phyloP scores from a whole-genome alignment of 257 asterid genomes.

The Ehretia macrophylla region DNA sequence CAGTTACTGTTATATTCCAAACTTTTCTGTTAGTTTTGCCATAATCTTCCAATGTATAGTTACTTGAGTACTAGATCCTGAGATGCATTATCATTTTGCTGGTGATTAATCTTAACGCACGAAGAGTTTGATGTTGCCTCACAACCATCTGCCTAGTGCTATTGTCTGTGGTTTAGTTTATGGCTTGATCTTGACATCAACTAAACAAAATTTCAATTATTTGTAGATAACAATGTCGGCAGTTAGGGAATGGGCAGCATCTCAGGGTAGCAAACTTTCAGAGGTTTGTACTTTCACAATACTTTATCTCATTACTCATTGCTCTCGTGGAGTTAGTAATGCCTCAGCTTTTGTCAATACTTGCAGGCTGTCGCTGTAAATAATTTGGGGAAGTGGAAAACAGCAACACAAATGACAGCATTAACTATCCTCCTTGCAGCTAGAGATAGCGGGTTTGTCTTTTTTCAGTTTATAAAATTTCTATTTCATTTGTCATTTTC shows the following conservation, averaged over 20 bases:
- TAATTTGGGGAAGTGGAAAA: constrained; percentile 94
- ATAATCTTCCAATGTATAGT: no score
- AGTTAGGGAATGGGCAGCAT: constrained; percentile 99
- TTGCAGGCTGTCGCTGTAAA: constrained; percentile 95
- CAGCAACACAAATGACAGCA: constrained; percentile 93
- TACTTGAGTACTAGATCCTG: no score
- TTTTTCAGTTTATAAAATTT: constrained; percentile 6
- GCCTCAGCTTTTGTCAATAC: not conserved
- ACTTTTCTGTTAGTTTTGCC: no score
- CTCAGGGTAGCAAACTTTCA: constrained; percentile 79
- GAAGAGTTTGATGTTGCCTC: no score
- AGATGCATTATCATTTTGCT: not conserved
- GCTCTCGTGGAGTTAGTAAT: not conserved
- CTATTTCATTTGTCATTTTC: not conserved
- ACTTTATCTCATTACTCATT: not conserved
- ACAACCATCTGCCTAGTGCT: no score
- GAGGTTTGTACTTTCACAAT: constrained; percentile 44
- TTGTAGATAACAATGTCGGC: constrained; percentile 98
- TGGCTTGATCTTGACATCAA: not conserved
- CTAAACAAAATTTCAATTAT: not conserved
- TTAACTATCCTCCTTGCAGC: constrained; percentile 79
- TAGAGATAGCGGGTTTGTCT: constrained; percentile 73
- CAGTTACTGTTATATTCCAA: no score
- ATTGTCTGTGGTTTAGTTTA: not conserved
- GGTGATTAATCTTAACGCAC: not conserved